Evolutionary conservation across 208 protist genomes (phyloP), one percentile per base, ranked within the genome.

Genomic region (Phytomonas francai): DNA sequence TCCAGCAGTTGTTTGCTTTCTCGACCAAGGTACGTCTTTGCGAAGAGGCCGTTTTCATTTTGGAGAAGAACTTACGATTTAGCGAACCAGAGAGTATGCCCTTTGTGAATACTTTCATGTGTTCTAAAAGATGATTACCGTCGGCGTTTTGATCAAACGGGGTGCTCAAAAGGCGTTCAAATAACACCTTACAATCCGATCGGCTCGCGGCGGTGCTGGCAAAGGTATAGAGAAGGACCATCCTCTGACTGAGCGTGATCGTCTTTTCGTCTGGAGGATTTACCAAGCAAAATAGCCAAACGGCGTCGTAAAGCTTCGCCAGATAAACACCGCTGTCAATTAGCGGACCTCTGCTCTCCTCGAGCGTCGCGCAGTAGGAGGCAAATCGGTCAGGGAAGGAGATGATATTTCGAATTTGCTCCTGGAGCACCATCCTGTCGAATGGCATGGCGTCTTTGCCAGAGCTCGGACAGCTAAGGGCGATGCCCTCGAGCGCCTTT

Each of bases 371-470:
- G 5, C 69, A 36, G 19, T 57, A 63, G 49, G 72, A 73, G 30
- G 73, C 67, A 30, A 78, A 61, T n/a, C 64, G 65, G 54, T 78
- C 73, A 6, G 73, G 73, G 70, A 78, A 78, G n/a, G 73, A 71
- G 34, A 73, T 63, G 29, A 78, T 54, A 36, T 42, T 29, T 12
- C 61, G 59, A 56, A 68, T 73, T 36, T 73, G 58, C 31, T 73
- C 27, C 12, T 73, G 59, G 22, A 51, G 39, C 19, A 14, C 2
- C 9, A 16, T 45, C 39, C 9, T 45, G 39, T 45, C 39, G 1
- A 45, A 14, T 14, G 39, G 39, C 19, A 14, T 45, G 39, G 39
- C 39, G 11, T 45, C 39, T 45, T 45, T 45, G 39, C 39, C 3
- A 14, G 39, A 45, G 39, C 39, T 45, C 1, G 39, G 39, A 45